Evolutionary conservation across 306 rosid species (phyloP).

Genomic region (Betula pendula): DNA sequence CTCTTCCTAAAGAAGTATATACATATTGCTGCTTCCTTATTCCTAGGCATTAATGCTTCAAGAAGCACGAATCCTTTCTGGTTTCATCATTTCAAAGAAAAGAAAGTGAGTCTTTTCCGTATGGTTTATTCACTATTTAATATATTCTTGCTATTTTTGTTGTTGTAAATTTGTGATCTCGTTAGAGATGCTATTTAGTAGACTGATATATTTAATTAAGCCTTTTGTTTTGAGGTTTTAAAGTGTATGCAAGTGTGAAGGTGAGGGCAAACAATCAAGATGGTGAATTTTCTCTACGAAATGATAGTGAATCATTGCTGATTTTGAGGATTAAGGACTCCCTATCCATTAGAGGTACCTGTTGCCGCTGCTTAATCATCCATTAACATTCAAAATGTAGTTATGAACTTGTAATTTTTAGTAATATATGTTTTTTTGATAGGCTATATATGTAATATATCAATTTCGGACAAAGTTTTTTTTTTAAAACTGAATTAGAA

Average conservation of each 20-base stretch:
- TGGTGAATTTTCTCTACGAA: constrained; percentile 26
- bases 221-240: constrained; percentile 6
- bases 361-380: neutral
- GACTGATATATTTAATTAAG: neutral
- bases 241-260: constrained; percentile 58
- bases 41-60: neutral
- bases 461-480: too few species aligned
- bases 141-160: neutral
- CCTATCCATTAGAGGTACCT: constrained; percentile 32
- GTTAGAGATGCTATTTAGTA: too few species aligned
- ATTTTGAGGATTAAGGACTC: constrained; percentile 32
- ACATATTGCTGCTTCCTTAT: neutral
- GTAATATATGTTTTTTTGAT: too few species aligned
- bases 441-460: too few species aligned
- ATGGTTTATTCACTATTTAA: neutral
- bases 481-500: too few species aligned
- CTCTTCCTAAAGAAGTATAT: neutral
- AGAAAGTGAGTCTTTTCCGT: neutral
- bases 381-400: neutral
- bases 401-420: too few species aligned
- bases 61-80: neutral
- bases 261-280: constrained; percentile 45
- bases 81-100: neutral
- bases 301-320: constrained; percentile 22
- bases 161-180: neutral